These are phyloP conservation scores for Rhizopogon roseolus DNA, from an alignment of 768 basidiomycete genomes.

Conservation along the genomic window DNA sequence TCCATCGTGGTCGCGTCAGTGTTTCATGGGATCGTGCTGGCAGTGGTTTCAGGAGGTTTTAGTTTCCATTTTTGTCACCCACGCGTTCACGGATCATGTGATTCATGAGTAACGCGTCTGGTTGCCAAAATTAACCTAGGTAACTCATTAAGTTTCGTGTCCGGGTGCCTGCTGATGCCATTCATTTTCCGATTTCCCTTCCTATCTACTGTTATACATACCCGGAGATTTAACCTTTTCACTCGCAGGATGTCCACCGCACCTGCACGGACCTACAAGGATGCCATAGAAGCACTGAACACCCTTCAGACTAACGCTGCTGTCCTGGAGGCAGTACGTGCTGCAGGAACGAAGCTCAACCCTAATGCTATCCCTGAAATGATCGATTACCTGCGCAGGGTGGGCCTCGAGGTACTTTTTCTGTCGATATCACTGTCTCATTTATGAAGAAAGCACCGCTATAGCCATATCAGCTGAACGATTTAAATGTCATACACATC, in stretches of 20 bases:
- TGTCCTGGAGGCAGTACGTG: slow-evolving; percentile 78
- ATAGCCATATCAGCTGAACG: slow-evolving; percentile 80
- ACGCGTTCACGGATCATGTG: background rate
- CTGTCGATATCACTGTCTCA: background rate
- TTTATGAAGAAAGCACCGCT: slow-evolving; percentile 9
- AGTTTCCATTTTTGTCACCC: background rate
- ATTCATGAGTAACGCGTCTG: background rate
- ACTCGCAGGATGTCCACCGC: slow-evolving; percentile 43
- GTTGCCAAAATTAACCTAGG: background rate
- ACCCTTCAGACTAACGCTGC: slow-evolving; percentile 91
- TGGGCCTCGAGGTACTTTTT: slow-evolving; percentile 75
- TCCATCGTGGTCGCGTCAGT: slow-evolving; percentile 14
- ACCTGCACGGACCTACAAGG: slow-evolving; percentile 54
- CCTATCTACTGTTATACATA: slow-evolving; percentile 1
- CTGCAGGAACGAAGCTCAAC: slow-evolving; percentile 56
- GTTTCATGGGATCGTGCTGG: too few relatives aligned
- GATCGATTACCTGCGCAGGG: slow-evolving; percentile 81
- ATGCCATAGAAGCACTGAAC: slow-evolving; percentile 72
- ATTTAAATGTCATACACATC: slow-evolving; percentile 90
- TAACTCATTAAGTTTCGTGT: background rate
- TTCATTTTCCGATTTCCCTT: slow-evolving; percentile 3
- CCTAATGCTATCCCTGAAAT: slow-evolving; percentile 79
- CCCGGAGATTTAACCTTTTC: background rate
- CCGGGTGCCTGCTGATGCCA: background rate
- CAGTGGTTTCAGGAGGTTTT: background rate